Evolutionary conservation across 2,329 filamentous ascomycete species (phyloP).

Genomic region (Arthrobotrys sphaeroides): DNA sequence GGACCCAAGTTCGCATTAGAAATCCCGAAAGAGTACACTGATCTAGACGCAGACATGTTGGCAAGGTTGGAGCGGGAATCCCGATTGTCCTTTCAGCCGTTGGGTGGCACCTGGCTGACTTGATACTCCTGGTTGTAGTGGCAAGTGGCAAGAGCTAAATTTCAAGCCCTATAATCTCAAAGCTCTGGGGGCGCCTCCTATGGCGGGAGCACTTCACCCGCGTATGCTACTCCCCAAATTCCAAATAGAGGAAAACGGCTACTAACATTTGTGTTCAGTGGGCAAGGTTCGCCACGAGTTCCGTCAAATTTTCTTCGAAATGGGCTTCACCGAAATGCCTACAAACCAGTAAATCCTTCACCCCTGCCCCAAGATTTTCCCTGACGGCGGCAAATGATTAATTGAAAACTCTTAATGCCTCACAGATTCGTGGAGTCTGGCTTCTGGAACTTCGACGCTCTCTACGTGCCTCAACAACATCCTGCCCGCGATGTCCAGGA

Average conservation of each 20-base stretch:
- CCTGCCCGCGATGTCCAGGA: conserved; percentile 97
- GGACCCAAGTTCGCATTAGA: conserved; percentile 87
- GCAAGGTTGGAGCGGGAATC: conserved; percentile 63
- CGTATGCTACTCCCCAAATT: conserved; percentile 55
- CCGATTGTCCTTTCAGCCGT: background rate
- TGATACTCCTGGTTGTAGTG: conserved; percentile 61
- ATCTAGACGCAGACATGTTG: conserved; percentile 93
- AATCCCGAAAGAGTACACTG: conserved; percentile 91
- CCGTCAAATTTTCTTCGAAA: conserved; percentile 98
- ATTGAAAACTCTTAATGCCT: conserved; percentile 15
- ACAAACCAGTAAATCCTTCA: conserved; percentile 72
- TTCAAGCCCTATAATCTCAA: conserved; percentile 90
- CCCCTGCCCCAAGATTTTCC: background rate
- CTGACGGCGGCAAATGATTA: background rate
- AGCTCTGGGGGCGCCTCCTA: conserved; percentile 67
- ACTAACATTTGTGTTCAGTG: conserved; percentile 64
- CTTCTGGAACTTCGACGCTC: conserved; percentile 98
- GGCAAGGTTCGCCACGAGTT: conserved; percentile 97
- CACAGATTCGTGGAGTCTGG: conserved; percentile 85
- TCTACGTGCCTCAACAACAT: conserved; percentile 97
- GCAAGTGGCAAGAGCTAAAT: conserved; percentile 88
- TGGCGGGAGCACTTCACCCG: conserved; percentile 66
- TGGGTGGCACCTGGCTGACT: conserved; percentile 19
- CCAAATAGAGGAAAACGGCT: background rate
- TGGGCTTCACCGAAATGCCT: conserved; percentile 98